Evolutionary conservation across 2,329 filamentous ascomycete species (phyloP), one percentile per base, ranked within the genome.

Genomic region (Fusarium pseudocircinatum): DNA sequence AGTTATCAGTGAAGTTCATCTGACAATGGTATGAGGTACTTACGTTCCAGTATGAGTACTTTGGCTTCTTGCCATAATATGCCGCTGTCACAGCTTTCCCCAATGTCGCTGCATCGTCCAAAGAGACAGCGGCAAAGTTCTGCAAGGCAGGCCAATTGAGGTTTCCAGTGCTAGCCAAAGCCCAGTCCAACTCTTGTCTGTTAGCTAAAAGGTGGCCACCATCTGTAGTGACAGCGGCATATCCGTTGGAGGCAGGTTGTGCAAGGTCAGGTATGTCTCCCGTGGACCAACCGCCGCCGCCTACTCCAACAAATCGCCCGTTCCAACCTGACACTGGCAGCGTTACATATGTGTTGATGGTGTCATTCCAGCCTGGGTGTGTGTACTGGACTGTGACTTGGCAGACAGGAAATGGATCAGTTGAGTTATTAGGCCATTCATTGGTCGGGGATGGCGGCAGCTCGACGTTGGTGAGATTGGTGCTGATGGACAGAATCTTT

Each of bases 1-100:
- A 9, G 14, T 1, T 2, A 12, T 70, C 18, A 69, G 42, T 7
- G 18, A 28, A 3, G 16, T 1, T 10, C 30, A 36, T 22, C 7
- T 37, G 7, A 2, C 7, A 10, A 8, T 3, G 2, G 2, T 11
- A 8, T 22, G 9, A 11, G 4, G 6, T 4, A 53, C 68, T 6
- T 36, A 37, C 87, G 14, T 82, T 79, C 74, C 84, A 89, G 77
- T 88, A 88, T 1, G 83, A 84, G 64, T 84, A 86, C 2, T 81
- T 77, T 2, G 82, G 80, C 3, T 36, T 14, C 22, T 50, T 36
- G 0, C 79, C 75, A 69, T 87, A 88, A 70, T 83, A 87, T 2
- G 78, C 74, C 16, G 82, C 70, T 3, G 81, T 80, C 7, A 87
- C 74, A 7, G 80, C 53, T 64, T 87, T 87, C 1, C 83, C 84